A percentile compares a stretch with the other conserved stretches of the same genome.
Conservation (phyloP, 2,329 filamentous ascomycete genomes). For the Ascochyta rabiei region DNA sequence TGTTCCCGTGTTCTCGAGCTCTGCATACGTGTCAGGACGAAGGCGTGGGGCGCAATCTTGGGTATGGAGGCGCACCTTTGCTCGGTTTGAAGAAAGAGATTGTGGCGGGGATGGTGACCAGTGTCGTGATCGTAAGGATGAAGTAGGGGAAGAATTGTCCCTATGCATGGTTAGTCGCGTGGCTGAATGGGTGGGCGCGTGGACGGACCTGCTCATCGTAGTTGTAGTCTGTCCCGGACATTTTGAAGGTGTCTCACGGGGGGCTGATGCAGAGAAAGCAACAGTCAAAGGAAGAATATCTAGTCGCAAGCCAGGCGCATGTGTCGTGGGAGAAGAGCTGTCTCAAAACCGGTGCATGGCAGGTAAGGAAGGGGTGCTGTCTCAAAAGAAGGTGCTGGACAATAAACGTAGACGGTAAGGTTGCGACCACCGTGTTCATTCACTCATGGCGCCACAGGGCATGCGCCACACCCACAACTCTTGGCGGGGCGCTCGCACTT, state of each 20-base stretch:
- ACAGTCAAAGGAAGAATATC: slow-evolving; percentile 22
- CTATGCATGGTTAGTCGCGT: slow-evolving; percentile 50
- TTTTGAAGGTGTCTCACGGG: slow-evolving; percentile 31
- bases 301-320: slow-evolving; percentile 25
- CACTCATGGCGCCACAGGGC: slow-evolving; percentile 29
- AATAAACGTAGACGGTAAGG: slow-evolving; percentile 22
- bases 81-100: slow-evolving; percentile 84
- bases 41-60: background rate
- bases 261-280: slow-evolving; percentile 23
- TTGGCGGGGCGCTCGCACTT: slow-evolving; percentile 9
- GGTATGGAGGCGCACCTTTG: slow-evolving; percentile 58
- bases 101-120: slow-evolving; percentile 88
- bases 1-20: slow-evolving; percentile 79
- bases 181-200: background rate
- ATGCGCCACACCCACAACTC: slow-evolving; percentile 25
- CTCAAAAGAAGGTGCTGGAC: slow-evolving; percentile 38
- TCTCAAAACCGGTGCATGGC: slow-evolving; percentile 31
- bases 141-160: slow-evolving; percentile 99
- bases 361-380: slow-evolving; percentile 28
- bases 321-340: slow-evolving; percentile 13
- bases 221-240: slow-evolving; percentile 78
- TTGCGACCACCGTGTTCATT: slow-evolving; percentile 41
- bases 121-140: slow-evolving; percentile 84
- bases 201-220: slow-evolving; percentile 85
- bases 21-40: slow-evolving; percentile 40